Percentiles rank a stretch among this genome's conserved stretches.
Conservation (phyloP, 495 filamentous ascomycete genomes). For the Aspergillus conjunctus region DNA sequence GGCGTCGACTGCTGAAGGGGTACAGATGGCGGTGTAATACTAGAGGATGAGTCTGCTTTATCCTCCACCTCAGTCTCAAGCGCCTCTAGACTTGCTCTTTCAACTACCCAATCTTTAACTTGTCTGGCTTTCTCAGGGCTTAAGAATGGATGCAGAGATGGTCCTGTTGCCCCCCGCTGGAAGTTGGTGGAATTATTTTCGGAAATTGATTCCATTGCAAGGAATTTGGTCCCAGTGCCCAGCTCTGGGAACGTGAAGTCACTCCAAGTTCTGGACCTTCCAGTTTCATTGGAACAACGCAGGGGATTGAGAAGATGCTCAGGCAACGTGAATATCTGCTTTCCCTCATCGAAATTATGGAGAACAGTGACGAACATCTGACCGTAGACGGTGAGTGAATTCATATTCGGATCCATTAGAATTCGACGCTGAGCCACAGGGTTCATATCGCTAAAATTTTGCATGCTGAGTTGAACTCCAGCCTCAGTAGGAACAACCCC, state of each 20-base stretch:
- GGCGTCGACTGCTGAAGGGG: not conserved
- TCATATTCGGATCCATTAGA: slow-evolving; percentile 20
- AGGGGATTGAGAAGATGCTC: slow-evolving; percentile 19
- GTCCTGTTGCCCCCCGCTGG: not conserved
- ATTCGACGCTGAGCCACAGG: slow-evolving; percentile 23
- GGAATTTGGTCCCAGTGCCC: slow-evolving; percentile 23
- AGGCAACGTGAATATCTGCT: slow-evolving; percentile 13
- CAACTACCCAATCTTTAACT: slow-evolving; percentile 31
- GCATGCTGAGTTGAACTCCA: slow-evolving; percentile 10
- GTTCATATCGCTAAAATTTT: slow-evolving; percentile 23
- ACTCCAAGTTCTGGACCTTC: slow-evolving; percentile 28
- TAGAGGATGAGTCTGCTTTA: not conserved
- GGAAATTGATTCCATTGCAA: slow-evolving; percentile 13
- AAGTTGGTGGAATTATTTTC: slow-evolving; percentile 12
- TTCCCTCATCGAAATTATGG: slow-evolving; percentile 20
- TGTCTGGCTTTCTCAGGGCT: slow-evolving; percentile 28
- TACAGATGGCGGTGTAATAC: not conserved
- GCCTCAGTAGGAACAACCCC: not conserved
- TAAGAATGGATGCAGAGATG: slow-evolving; percentile 25
- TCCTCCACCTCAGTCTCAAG: slow-evolving; percentile 3
- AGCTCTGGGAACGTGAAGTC: slow-evolving; percentile 29
- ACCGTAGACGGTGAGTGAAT: slow-evolving; percentile 4
- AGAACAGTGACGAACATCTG: slow-evolving; percentile 28
- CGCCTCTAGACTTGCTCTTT: slow-evolving; percentile 17
- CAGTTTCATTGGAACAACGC: slow-evolving; percentile 13